Conservation (phyloP, 169 alveolate species). For the Cryptosporidium sp. region DNA sequence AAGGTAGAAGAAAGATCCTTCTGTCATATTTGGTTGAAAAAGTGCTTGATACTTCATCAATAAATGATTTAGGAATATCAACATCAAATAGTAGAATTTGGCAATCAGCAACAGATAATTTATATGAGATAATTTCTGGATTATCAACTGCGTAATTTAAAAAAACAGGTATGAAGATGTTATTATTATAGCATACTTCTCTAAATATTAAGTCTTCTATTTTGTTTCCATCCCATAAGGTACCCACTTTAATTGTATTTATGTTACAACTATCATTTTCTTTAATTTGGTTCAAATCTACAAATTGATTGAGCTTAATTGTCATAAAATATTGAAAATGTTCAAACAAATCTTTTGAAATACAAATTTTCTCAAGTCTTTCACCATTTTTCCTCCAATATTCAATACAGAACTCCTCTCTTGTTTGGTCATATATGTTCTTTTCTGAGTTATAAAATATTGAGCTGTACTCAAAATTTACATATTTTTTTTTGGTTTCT, state of each 20-base stretch:
- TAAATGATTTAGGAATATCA: constrained; percentile 20
- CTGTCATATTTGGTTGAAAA: constrained; percentile 11
- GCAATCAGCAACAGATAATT: constrained; percentile 28
- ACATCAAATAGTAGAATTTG: constrained; percentile 12
- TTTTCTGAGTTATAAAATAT: not conserved
- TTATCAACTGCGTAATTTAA: constrained; percentile 31
- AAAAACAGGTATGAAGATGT: constrained; percentile 12
- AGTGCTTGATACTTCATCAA: not conserved
- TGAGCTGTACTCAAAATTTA: not conserved
- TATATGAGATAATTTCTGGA: constrained; percentile 55
- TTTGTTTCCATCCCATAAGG: constrained; percentile 59
- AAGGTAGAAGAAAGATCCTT: not conserved
- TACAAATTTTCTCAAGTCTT: not conserved
- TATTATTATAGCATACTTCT: constrained; percentile 47
- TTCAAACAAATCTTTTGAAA: not conserved
- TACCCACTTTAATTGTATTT: constrained; percentile 20
- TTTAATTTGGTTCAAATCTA: not conserved
- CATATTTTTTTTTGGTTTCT: not conserved
- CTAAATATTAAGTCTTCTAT: constrained; percentile 55
- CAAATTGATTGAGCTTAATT: not conserved
- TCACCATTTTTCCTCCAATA: constrained; percentile 32
- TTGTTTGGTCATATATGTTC: not conserved
- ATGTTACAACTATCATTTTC: not conserved
- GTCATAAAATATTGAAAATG: not conserved
- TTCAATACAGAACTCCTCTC: constrained; percentile 10